Evolutionary conservation across 805 yeast genomes (phyloP), one percentile per base, ranked within the genome.

Genomic region (Candida sphagnicola): DNA sequence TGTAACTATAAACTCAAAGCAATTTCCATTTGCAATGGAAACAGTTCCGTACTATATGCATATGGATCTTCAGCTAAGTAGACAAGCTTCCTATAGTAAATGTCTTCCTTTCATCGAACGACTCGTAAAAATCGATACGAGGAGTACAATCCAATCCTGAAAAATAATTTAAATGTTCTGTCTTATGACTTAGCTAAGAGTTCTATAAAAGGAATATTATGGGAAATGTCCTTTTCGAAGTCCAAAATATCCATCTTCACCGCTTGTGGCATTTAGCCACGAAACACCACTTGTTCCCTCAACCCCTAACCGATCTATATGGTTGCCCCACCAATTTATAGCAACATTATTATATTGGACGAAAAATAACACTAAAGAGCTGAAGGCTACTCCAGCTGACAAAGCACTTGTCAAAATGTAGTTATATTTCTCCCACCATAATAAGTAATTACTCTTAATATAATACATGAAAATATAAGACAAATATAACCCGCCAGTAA

Each of bases 381-480:
- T 65, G 44, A 80, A 69, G 2, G 85, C 85, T 14, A 78, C 74
- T n/a, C 85, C 86, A 1, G 84, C 77, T 6, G 72, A 59, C 18
- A 80, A 59, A 1, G 77, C 83, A 37, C 82, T 73, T 17, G 80
- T 65, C 37, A 82, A 56, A 16, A 81, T 69, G 52, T 80, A 82
- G 54, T 81, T 82, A 57, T 83, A 83, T 56, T 81, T 82, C 29
- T 81, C 80, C 89, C 85, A 82, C 85, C 84, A 74, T 16, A 67
- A 56, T 34, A 70, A 52, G 54, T 74, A 74, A 48, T 67, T 61
- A 42, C 65, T 61, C 47, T 74, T 71, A 48, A 79, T 59, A 49
- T 67, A 67, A 58, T 70, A 78, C 63, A 78, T 78, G 62, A 82
- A 82, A 4, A 68, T 36, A 45, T 70, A 70, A 4, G 85, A 83